These are phyloP conservation scores for Crassisporium funariophilum DNA, from an alignment of 768 basidiomycete species.

Conservation along the genomic window DNA sequence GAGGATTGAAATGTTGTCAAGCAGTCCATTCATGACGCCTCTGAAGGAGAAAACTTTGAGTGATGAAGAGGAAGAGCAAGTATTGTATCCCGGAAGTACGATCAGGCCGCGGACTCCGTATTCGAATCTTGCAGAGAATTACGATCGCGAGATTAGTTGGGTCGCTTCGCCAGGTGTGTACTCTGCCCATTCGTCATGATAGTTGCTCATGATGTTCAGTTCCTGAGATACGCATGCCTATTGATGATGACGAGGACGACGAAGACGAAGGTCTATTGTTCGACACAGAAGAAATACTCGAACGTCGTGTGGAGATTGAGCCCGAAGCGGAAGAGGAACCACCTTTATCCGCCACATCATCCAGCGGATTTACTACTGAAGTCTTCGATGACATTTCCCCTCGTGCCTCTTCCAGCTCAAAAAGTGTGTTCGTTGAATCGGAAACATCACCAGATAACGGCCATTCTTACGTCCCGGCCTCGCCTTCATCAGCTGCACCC, in stretches of 20 bases:
- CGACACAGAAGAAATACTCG: constrained; percentile 16
- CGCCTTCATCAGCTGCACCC: constrained; percentile 31
- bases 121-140: constrained; percentile 35
- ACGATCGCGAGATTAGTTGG: constrained; percentile 74
- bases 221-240: constrained; percentile 64
- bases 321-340: constrained; percentile 48
- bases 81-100: constrained; percentile 62
- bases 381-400: constrained; percentile 54
- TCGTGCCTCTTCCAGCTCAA: constrained; percentile 58
- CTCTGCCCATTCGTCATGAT: constrained; percentile 1
- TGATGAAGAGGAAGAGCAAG: constrained; percentile 72
- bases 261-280: constrained; percentile 44
- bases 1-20: constrained; percentile 61
- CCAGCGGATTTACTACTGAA: constrained; percentile 47
- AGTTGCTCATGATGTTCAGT: constrained; percentile 35
- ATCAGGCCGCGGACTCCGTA: constrained; percentile 52
- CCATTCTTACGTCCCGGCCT: constrained; percentile 11
- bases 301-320: constrained; percentile 44
- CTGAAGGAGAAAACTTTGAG: constrained; percentile 59
- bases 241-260: constrained; percentile 57
- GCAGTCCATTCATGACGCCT: constrained; percentile 74
- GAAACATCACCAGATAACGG: constrained; percentile 56
- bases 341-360: constrained; percentile 54
- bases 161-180: constrained; percentile 69
- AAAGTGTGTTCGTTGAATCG: constrained; percentile 63